These are phyloP conservation scores for Glaciozyma martinii DNA, from an alignment of 768 basidiomycete genomes.

Conservation along the genomic window DNA sequence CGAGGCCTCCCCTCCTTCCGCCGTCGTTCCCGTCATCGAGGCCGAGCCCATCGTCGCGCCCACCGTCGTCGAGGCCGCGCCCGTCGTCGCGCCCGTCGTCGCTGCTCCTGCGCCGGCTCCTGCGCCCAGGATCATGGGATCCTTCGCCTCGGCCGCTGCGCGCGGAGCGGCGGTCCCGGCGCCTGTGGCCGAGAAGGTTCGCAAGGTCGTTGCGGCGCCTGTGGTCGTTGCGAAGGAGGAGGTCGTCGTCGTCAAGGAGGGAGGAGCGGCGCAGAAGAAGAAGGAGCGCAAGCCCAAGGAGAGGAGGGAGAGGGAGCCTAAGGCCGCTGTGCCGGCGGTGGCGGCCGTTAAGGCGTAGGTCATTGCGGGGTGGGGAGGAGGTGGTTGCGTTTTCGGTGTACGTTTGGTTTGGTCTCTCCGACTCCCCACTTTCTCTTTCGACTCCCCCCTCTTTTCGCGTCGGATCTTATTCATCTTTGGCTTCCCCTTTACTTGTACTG, in stretches of 20 bases:
- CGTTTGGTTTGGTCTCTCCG: no score
- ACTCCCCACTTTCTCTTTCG: no score
- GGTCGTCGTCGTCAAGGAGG: not conserved
- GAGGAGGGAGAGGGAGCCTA: no score
- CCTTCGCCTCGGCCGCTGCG: conserved; percentile 25
- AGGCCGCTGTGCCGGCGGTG: no score
- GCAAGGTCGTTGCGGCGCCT: not conserved
- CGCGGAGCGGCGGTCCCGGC: conserved; percentile 11
- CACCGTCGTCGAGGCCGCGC: not conserved
- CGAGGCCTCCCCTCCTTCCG: not conserved
- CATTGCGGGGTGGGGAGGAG: no score
- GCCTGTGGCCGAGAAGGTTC: not conserved
- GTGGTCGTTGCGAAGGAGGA: not conserved
- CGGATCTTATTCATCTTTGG: no score
- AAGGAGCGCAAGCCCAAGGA: not conserved
- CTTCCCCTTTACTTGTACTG: no score
- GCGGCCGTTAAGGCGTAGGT: no score
- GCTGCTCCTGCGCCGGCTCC: not conserved
- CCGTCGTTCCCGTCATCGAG: not conserved
- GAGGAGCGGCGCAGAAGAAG: not conserved
- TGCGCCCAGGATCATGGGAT: conserved; percentile 7
- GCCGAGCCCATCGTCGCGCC: not conserved
- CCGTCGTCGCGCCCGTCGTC: not conserved
- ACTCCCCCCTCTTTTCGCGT: no score
- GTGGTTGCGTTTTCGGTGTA: no score